Conservation (phyloP, 108 stramenopile genomes). For the Cyclostephanos invisitatus region DNA sequence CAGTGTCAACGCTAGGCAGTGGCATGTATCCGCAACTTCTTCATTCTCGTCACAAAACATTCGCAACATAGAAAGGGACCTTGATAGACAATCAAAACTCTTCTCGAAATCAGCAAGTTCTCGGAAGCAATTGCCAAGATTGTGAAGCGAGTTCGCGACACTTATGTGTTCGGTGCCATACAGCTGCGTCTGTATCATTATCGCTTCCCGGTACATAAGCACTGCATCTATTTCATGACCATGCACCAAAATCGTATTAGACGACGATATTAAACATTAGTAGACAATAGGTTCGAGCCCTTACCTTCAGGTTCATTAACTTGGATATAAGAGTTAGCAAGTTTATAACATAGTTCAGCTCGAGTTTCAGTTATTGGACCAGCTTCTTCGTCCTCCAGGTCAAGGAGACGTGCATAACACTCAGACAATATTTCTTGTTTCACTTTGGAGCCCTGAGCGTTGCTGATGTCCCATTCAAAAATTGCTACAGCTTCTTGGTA, state of each 20-base stretch:
- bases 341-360: constrained; percentile 47
- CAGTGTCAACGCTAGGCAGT: constrained; percentile 48
- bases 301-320: constrained; percentile 40
- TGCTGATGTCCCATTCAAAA: constrained; percentile 47
- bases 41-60: constrained; percentile 40
- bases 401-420: constrained; percentile 44
- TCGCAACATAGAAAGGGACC: constrained; percentile 34
- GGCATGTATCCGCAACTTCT: constrained; percentile 53
- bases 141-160: constrained; percentile 52
- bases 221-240: constrained; percentile 32
- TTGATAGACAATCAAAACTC: constrained; percentile 41
- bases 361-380: constrained; percentile 33
- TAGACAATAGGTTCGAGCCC: background rate
- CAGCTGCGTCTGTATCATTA: constrained; percentile 49
- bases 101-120: constrained; percentile 47
- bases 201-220: constrained; percentile 47
- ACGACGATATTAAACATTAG: background rate
- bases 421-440: constrained; percentile 38
- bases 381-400: constrained; percentile 30
- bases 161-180: constrained; percentile 40
- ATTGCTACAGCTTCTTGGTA: constrained; percentile 44
- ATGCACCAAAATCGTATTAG: background rate
- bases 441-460: constrained; percentile 3
- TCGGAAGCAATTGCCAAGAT: constrained; percentile 53
- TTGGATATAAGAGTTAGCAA: constrained; percentile 49